Base-by-base conservation (phyloP, 1,284 basidiomycete species). In the Sphagnurus paluster region DNA sequence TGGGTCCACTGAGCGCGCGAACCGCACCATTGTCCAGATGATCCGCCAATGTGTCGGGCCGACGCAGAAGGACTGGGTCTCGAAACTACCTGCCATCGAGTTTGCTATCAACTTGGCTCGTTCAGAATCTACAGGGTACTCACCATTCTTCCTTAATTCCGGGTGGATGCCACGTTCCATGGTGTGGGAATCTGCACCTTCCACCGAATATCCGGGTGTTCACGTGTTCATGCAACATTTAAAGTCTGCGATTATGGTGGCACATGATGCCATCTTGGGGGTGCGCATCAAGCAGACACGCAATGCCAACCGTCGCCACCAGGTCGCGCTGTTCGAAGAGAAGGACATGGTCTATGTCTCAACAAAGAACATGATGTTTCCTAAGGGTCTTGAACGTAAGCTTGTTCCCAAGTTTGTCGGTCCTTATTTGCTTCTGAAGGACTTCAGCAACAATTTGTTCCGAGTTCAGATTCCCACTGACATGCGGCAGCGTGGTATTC, bases 381-480 rank as follows among this genome's bases (percentile, higher is more conserved):
- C 41, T 1, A 48, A 43, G 23, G 46, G 29, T 11, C 20, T 48
- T 5, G 29, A 35, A 17, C 8, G 29, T 14, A 43, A 42, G 21
- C 37, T 48, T 10, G 38, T 42, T 17, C 46, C 40, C 3, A 48
- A 48, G 14, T 48, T 21, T 29, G 30, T 30, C n/a, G 35, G 52
- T 28, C 42, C 50, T 32, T 44, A 51, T 34, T 35, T 24, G 0
- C 5, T 47, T 2, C n/a, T 41, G 2, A 30, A 42, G 21, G 39
- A 42, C 32, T 35, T 9, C 28, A 25, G 33, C 42, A 43, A 43
- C 33, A 33, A 26, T 16, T 39, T 24, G 7, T 45, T 45, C 9
- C 10, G n/a, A n/a, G 23, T 45, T 4, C 20, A 39, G 2, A 2
- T 39, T 3, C 44, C 37, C 5, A 1, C 20, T 2, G 3, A 2